Evolutionary conservation across 2,329 filamentous ascomycete species (phyloP).

Genomic region (Cladophialophora bantiana): DNA sequence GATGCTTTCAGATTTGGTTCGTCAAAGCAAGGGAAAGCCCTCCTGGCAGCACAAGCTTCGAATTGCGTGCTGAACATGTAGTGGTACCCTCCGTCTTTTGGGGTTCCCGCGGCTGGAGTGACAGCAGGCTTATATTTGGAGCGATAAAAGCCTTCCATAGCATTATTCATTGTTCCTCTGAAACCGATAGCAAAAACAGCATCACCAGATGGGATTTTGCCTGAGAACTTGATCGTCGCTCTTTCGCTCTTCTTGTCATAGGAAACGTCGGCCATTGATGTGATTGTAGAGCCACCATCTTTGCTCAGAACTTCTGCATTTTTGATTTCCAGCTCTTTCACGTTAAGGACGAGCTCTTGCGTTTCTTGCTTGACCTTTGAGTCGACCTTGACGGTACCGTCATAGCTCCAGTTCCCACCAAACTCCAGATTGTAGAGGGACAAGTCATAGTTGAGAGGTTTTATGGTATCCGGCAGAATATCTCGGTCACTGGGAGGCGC

Average conservation of each 20-base stretch:
- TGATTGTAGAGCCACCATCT: slow-evolving; percentile 47
- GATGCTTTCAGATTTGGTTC: slow-evolving; percentile 97
- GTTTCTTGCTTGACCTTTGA: slow-evolving; percentile 74
- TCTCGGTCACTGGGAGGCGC: slow-evolving; percentile 52
- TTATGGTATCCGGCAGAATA: slow-evolving; percentile 63
- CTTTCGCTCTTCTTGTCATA: slow-evolving; percentile 88
- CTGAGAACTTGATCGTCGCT: slow-evolving; percentile 76
- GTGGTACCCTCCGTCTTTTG: slow-evolving; percentile 67
- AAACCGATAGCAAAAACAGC: slow-evolving; percentile 75
- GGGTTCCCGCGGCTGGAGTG: slow-evolving; percentile 76
- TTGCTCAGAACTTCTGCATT: slow-evolving; percentile 68
- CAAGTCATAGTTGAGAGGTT: slow-evolving; percentile 84
- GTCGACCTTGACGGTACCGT: slow-evolving; percentile 83
- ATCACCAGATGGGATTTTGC: slow-evolving; percentile 73
- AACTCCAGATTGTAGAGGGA: slow-evolving; percentile 80
- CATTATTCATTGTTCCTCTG: slow-evolving; percentile 82
- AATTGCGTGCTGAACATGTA: slow-evolving; percentile 96
- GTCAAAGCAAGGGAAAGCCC: slow-evolving; percentile 97
- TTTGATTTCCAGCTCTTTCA: slow-evolving; percentile 80
- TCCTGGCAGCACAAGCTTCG: slow-evolving; percentile 91
- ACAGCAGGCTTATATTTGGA: slow-evolving; percentile 88
- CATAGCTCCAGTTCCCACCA: slow-evolving; percentile 76
- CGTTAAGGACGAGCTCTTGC: slow-evolving; percentile 82
- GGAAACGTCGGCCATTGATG: slow-evolving; percentile 60
- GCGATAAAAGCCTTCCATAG: slow-evolving; percentile 92